Evolutionary conservation across 2,329 filamentous ascomycete genomes (phyloP).

Genomic region (Fusarium sp.): DNA sequence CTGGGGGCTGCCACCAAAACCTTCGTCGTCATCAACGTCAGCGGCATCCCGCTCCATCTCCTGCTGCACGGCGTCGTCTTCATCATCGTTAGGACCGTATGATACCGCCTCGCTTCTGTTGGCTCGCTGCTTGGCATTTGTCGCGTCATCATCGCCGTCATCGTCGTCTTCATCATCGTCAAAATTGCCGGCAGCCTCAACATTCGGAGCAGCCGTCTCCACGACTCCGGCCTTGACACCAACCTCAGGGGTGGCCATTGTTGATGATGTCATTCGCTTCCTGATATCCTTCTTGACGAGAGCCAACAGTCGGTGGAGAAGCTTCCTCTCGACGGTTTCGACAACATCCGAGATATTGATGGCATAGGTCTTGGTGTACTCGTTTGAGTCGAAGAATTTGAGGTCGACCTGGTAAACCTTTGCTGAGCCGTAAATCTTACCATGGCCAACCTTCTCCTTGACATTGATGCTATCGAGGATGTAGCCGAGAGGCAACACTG

Average conservation of each 20-base stretch:
- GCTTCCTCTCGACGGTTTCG: conserved; percentile 81
- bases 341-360: conserved; percentile 84
- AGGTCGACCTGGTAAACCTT: conserved; percentile 89
- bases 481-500: conserved; percentile 84
- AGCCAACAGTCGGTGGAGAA: conserved; percentile 78
- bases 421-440: conserved; percentile 75
- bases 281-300: conserved; percentile 84
- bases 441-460: conserved; percentile 81
- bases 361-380: conserved; percentile 88
- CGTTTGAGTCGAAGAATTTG: conserved; percentile 84
- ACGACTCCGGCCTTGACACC: conserved; percentile 67
- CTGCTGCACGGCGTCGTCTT: conserved; percentile 81
- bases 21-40: conserved; percentile 69
- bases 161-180: conserved; percentile 68
- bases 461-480: conserved; percentile 86
- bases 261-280: conserved; percentile 76
- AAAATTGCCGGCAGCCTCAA: conserved; percentile 52
- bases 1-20: conserved; percentile 65
- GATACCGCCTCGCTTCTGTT: conserved; percentile 87
- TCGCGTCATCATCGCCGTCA: conserved; percentile 83
- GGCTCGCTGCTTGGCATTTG: conserved; percentile 77
- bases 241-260: conserved; percentile 82
- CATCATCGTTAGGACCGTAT: conserved; percentile 93
- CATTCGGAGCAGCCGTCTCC: conserved; percentile 60
- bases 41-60: conserved; percentile 71